These are phyloP conservation scores for Trichoderma sp. DNA, from an alignment of 2,329 filamentous ascomycete species.

Conservation along the genomic window DNA sequence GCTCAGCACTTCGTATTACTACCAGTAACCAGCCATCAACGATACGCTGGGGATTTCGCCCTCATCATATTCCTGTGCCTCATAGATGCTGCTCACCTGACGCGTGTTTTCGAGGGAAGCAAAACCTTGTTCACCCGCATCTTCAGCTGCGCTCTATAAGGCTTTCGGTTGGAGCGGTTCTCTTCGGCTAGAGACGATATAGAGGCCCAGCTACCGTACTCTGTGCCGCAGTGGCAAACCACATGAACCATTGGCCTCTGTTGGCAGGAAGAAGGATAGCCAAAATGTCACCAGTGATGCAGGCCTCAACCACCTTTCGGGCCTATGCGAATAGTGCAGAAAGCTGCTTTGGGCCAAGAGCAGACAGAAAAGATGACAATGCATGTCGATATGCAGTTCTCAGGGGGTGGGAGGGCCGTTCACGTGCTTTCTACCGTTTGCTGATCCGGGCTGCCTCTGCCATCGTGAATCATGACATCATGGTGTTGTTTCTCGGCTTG, in stretches of 20 bases:
- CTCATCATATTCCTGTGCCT: background rate
- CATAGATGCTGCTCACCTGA: background rate
- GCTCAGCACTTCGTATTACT: background rate
- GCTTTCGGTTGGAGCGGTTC: background rate
- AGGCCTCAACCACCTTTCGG: background rate
- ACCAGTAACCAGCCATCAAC: background rate
- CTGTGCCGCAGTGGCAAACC: constrained; percentile 17
- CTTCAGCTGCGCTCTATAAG: background rate
- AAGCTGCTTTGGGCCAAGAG: background rate
- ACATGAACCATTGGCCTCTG: background rate
- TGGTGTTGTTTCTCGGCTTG: background rate
- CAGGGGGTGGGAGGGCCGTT: background rate
- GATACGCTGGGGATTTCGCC: background rate
- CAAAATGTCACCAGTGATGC: background rate
- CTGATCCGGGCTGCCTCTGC: background rate
- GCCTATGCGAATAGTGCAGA: background rate
- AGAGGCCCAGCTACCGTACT: background rate
- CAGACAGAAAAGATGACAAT: background rate
- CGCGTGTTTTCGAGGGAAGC: background rate
- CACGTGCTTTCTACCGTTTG: background rate
- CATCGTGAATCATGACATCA: constrained; percentile 15
- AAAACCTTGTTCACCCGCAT: constrained; percentile 1
- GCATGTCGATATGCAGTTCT: background rate
- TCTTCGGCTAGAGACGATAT: background rate
- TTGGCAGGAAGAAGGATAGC: background rate